A percentile compares a stretch with the other conserved stretches of the same genome.
Conservation (phyloP, 1,284 basidiomycete species). For the Heterobasidion annosum region DNA sequence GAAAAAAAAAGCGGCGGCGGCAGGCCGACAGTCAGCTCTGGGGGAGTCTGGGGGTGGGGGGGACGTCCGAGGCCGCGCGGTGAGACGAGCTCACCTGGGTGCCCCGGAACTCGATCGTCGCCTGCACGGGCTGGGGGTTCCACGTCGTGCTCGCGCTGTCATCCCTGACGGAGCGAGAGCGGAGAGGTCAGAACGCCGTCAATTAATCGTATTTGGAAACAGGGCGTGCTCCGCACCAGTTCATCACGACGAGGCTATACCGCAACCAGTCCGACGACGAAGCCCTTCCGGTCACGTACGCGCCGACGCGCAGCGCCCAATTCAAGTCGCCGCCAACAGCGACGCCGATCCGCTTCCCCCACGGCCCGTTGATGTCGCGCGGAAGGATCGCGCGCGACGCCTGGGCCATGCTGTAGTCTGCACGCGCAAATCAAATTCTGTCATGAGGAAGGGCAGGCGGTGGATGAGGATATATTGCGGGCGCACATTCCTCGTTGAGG, state of each 20-base stretch:
- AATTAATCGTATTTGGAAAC: background rate
- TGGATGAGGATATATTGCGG: background rate
- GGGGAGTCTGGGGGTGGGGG: too few species aligned
- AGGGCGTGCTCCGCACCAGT: constrained; percentile 26
- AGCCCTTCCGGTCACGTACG: constrained; percentile 51
- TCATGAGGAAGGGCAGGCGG: background rate
- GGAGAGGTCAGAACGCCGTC: background rate
- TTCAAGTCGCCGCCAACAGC: constrained; percentile 44
- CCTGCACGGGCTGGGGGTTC: constrained; percentile 50
- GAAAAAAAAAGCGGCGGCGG: too few species aligned
- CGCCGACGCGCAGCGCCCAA: constrained; percentile 55
- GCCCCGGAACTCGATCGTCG: constrained; percentile 66
- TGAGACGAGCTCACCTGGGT: background rate
- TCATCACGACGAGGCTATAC: constrained; percentile 64
- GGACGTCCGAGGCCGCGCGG: background rate
- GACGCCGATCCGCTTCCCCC: constrained; percentile 56
- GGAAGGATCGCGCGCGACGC: constrained; percentile 66
- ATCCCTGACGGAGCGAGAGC: constrained; percentile 24
- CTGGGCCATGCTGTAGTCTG: constrained; percentile 69
- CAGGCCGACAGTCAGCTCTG: background rate
- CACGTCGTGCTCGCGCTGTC: constrained; percentile 41
- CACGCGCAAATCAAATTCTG: background rate
- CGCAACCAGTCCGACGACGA: constrained; percentile 48
- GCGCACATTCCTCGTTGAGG: constrained; percentile 65
- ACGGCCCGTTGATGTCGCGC: constrained; percentile 57